Conservation (phyloP, 441 rosid species). For the Gossypium aridum region DNA sequence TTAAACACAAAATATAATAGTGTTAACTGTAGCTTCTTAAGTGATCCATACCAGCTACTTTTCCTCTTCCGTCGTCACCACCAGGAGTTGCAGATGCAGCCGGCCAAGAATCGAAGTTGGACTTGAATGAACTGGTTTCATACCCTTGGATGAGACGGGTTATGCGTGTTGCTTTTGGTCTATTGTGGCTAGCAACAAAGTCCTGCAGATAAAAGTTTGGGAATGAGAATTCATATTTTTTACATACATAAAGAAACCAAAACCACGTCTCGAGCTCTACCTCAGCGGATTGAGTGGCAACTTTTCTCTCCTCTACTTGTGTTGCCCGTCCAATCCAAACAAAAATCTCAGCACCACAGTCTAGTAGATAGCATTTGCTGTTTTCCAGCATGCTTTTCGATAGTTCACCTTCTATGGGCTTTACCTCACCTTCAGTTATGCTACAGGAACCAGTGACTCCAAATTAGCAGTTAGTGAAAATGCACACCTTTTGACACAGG, state of each 20-base stretch:
- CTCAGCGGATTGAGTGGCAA: slow-evolving; percentile 74
- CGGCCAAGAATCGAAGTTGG: slow-evolving; percentile 95
- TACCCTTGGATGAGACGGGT: slow-evolving; percentile 91
- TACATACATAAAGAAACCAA: slow-evolving; percentile 15
- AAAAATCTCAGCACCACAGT: slow-evolving; percentile 85
- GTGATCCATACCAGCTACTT: slow-evolving; percentile 73
- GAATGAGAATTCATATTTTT: slow-evolving; percentile 26
- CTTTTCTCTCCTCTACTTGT: slow-evolving; percentile 93
- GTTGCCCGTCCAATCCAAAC: slow-evolving; percentile 96
- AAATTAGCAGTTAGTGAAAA: slow-evolving; percentile 22
- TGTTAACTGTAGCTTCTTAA: background rate
- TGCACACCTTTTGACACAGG: background rate
- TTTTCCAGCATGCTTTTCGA: slow-evolving; percentile 82
- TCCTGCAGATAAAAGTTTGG: slow-evolving; percentile 45
- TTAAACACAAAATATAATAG: background rate
- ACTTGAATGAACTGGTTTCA: slow-evolving; percentile 86
- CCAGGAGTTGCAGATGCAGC: slow-evolving; percentile 72
- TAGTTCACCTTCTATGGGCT: slow-evolving; percentile 67
- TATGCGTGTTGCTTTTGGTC: slow-evolving; percentile 74
- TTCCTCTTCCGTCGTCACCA: slow-evolving; percentile 79
- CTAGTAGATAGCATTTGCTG: slow-evolving; percentile 76
- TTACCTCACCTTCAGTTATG: slow-evolving; percentile 53
- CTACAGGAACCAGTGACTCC: slow-evolving; percentile 33
- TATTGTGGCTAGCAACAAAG: slow-evolving; percentile 59
- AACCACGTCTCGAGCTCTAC: slow-evolving; percentile 38